Conservation (phyloP, 805 yeast species). For the Kodamaea lidongshanica region DNA sequence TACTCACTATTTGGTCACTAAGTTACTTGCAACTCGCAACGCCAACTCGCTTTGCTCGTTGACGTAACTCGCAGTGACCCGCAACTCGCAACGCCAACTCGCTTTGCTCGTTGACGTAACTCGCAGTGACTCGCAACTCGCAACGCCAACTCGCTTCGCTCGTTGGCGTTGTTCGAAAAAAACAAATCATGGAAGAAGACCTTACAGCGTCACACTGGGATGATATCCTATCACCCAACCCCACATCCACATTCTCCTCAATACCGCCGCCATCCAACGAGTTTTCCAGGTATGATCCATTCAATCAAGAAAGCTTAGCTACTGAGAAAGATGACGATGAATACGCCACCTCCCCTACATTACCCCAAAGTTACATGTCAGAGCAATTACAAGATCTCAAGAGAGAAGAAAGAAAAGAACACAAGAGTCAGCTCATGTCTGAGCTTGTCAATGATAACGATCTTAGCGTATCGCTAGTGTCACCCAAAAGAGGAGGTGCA, state of each 20-base stretch:
- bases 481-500: constrained; percentile 13
- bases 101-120: constrained; percentile 1
- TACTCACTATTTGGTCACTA: constrained; percentile 1
- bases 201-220: constrained; percentile 58
- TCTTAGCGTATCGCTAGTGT: constrained; percentile 4
- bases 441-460: constrained; percentile 35
- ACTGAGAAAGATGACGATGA: constrained; percentile 13
- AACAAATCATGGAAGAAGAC: constrained; percentile 41
- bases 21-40: no score
- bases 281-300: constrained; percentile 8
- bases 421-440: constrained; percentile 30
- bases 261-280: constrained; percentile 13
- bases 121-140: no score
- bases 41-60: not conserved
- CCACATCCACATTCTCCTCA: constrained; percentile 4
- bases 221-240: constrained; percentile 42
- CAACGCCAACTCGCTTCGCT: no score
- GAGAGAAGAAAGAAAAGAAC: constrained; percentile 29
- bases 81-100: no score
- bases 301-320: constrained; percentile 4
- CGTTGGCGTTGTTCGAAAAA: no score
- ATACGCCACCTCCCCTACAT: constrained; percentile 3
- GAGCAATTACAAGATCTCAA: constrained; percentile 25
- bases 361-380: constrained; percentile 11
- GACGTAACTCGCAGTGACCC: no score